Percentiles rank a stretch among this genome's conserved stretches.
Conservation (phyloP, 345 rosid genomes). For the Mallotus nudiflorus region DNA sequence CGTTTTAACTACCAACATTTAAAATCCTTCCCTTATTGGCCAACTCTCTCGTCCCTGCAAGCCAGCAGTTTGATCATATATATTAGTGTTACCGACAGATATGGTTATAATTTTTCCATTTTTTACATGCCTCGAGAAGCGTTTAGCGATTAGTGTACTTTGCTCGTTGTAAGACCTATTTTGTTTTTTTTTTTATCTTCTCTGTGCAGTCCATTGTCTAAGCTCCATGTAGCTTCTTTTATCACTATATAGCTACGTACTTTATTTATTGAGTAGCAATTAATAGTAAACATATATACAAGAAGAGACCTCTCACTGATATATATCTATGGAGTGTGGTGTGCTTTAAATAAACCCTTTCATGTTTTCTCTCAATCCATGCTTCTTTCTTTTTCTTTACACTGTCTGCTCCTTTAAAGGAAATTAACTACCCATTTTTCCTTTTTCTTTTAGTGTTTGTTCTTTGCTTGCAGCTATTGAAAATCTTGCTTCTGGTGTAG, state of each 20-base stretch:
- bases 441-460: neutral
- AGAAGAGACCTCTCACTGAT: too few relatives aligned
- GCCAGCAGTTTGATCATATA: neutral
- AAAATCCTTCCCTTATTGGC: neutral
- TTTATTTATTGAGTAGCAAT: neutral
- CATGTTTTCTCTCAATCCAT: neutral
- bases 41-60: too few relatives aligned
- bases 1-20: neutral
- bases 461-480: slow-evolving; percentile 2
- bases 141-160: too few relatives aligned
- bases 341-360: neutral
- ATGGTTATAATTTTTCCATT: neutral
- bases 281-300: neutral
- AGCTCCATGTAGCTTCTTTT: too few relatives aligned
- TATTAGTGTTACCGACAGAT: neutral
- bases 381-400: neutral
- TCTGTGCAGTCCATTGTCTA: too few relatives aligned
- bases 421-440: neutral
- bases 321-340: neutral
- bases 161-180: neutral
- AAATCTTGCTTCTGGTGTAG: too few relatives aligned
- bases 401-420: neutral
- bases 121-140: neutral
- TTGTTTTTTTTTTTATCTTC: too few relatives aligned
- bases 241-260: neutral